These are phyloP conservation scores for Chrysosporium queenslandicum DNA, from an alignment of 2,329 filamentous ascomycete species.

Conservation along the genomic window DNA sequence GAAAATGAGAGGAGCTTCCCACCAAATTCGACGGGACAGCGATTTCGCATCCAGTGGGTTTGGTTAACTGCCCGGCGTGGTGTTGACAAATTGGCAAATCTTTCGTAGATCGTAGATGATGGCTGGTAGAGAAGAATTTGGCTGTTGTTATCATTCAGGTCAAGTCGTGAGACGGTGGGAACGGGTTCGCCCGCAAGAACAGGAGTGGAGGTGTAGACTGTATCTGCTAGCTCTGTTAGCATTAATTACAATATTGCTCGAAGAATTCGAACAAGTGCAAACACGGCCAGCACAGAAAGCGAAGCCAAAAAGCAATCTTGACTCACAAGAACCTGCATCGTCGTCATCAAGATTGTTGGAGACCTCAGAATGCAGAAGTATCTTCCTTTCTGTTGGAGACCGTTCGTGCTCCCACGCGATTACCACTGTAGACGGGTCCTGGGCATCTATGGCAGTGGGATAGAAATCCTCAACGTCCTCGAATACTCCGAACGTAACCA, in stretches of 20 bases:
- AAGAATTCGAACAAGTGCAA: not conserved
- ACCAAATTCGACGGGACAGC: slow-evolving; percentile 2
- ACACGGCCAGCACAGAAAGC: not conserved
- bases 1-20: slow-evolving; percentile 25
- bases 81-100: slow-evolving; percentile 25
- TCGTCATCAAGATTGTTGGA: not conserved
- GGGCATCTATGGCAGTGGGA: slow-evolving; percentile 14
- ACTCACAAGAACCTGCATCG: slow-evolving; percentile 5
- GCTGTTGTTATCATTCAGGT: slow-evolving; percentile 29
- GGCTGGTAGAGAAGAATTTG: slow-evolving; percentile 32
- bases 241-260: not conserved
- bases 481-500: slow-evolving; percentile 12
- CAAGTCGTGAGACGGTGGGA: slow-evolving; percentile 24
- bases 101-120: slow-evolving; percentile 27
- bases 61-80: slow-evolving; percentile 9
- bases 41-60: slow-evolving; percentile 19
- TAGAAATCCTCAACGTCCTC: slow-evolving; percentile 2
- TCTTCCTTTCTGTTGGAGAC: not conserved
- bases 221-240: slow-evolving; percentile 1
- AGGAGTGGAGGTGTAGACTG: slow-evolving; percentile 1
- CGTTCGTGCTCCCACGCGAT: slow-evolving; percentile 16
- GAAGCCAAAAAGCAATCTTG: not conserved
- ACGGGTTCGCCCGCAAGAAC: too few relatives aligned
- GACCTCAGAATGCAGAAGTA: slow-evolving; percentile 4
- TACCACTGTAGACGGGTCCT: not conserved